These are phyloP conservation scores for Thecamonas trahens DNA, from an alignment of 78 protist genomes.

Conservation along the genomic window DNA sequence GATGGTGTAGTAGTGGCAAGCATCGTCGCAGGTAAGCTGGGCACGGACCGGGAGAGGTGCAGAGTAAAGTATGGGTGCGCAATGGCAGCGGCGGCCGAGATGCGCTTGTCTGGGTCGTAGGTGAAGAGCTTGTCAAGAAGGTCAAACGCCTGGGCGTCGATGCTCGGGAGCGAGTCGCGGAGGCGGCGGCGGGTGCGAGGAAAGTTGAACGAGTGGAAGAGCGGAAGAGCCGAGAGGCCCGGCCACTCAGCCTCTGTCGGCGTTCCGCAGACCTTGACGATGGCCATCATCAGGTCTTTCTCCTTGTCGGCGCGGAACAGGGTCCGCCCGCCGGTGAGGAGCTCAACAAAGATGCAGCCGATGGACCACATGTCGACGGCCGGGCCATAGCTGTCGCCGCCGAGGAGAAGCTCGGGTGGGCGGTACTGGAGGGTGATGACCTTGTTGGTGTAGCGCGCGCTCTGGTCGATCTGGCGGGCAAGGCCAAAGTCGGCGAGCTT, in stretches of 20 bases:
- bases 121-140: constrained; percentile 18
- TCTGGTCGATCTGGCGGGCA: constrained; percentile 20
- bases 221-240: too few species aligned
- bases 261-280: constrained; percentile 25
- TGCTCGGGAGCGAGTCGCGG: too few species aligned
- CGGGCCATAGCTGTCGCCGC: constrained; percentile 15
- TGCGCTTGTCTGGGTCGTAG: constrained; percentile 8
- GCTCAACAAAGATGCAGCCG: constrained; percentile 55
- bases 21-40: too few species aligned
- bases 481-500: constrained; percentile 73
- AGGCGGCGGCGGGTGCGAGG: too few species aligned
- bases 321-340: constrained; percentile 14
- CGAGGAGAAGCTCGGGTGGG: constrained; percentile 78
- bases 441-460: constrained; percentile 7
- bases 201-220: too few species aligned
- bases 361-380: constrained; percentile 68
- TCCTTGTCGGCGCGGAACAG: constrained; percentile 10
- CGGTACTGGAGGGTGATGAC: constrained; percentile 83
- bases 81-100: constrained; percentile 31
- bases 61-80: constrained; percentile 32
- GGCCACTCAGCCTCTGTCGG: constrained; percentile 26
- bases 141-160: too few species aligned
- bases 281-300: constrained; percentile 6
- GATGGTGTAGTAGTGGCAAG: too few species aligned
- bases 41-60: too few species aligned